Conservation (phyloP, 2,329 filamentous ascomycete genomes). For the Fusarium metavorans region DNA sequence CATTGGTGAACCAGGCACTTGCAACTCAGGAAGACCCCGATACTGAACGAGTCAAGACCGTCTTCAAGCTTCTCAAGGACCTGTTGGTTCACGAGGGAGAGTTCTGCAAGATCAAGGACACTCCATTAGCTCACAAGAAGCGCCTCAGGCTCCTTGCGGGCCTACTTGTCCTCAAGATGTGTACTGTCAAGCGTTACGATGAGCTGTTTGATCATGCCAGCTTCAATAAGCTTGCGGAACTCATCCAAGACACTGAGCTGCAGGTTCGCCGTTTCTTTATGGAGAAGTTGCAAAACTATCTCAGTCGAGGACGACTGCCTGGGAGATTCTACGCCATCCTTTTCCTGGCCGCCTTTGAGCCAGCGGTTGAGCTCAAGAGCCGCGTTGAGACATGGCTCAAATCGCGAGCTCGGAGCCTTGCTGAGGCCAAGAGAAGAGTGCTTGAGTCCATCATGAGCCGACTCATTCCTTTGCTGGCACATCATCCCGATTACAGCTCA, state of each 20-base stretch:
- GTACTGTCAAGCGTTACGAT: slow-evolving; percentile 80
- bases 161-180: slow-evolving; percentile 85
- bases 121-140: slow-evolving; percentile 81
- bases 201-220: slow-evolving; percentile 76
- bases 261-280: slow-evolving; percentile 85
- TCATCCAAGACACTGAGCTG: slow-evolving; percentile 81
- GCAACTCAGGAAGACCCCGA: slow-evolving; percentile 64
- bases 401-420: slow-evolving; percentile 78
- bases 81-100: slow-evolving; percentile 83
- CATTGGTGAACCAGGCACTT: slow-evolving; percentile 87
- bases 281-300: slow-evolving; percentile 89
- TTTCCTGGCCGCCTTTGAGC: slow-evolving; percentile 93
- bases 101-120: slow-evolving; percentile 79
- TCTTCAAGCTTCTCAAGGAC: slow-evolving; percentile 83
- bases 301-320: slow-evolving; percentile 77
- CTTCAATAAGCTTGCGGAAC: slow-evolving; percentile 85
- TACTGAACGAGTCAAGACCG: slow-evolving; percentile 71
- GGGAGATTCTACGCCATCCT: slow-evolving; percentile 88
- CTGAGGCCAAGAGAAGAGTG: slow-evolving; percentile 67
- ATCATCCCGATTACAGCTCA: slow-evolving; percentile 88
- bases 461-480: slow-evolving; percentile 87
- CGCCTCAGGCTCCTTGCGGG: slow-evolving; percentile 86
- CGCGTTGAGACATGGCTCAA: slow-evolving; percentile 90
- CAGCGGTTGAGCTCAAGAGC: slow-evolving; percentile 76
- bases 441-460: slow-evolving; percentile 87